Conservation (phyloP, 192 early-diverging fungal species). For the Coemansia sp. region DNA sequence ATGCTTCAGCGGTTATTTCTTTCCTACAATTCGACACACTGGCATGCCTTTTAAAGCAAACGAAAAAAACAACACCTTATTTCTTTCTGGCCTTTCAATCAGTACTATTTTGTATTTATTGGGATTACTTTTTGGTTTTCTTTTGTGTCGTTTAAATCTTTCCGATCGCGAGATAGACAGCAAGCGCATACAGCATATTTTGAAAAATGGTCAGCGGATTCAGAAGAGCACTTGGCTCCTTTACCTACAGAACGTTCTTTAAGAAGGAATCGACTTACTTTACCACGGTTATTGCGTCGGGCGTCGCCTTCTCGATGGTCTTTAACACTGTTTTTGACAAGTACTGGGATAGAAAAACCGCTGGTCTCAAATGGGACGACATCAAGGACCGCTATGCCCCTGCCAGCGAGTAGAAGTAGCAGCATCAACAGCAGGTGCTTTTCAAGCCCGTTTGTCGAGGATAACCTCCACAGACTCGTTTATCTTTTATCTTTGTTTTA, state of each 20-base stretch:
- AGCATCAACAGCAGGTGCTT: neutral
- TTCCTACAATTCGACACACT: neutral
- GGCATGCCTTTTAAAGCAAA: neutral
- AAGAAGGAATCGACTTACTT: constrained; percentile 58
- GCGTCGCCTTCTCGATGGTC: constrained; percentile 37
- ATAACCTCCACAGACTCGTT: neutral
- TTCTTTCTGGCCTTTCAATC: neutral
- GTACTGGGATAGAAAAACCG: constrained; percentile 54
- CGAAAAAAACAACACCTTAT: neutral
- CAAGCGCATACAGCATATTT: too few relatives aligned
- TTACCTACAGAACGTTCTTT: constrained; percentile 49
- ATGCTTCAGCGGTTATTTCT: too few relatives aligned
- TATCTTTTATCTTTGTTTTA: neutral
- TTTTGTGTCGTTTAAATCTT: neutral
- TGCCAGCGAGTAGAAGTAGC: constrained; percentile 3
- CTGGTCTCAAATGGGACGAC: constrained; percentile 54
- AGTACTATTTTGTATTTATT: too few relatives aligned
- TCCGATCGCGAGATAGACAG: too few relatives aligned
- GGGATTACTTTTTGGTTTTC: neutral
- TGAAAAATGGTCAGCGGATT: constrained; percentile 45
- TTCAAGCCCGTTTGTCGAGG: neutral
- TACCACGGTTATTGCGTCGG: constrained; percentile 38
- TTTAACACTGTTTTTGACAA: constrained; percentile 51
- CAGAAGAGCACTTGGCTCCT: constrained; percentile 38
- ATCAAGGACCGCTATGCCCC: constrained; percentile 47